A percentile compares a stretch with the other conserved stretches of the same genome.
phyloP scores from a whole-genome alignment of 1,284 basidiomycete species.

The Cerrena zonata region DNA sequence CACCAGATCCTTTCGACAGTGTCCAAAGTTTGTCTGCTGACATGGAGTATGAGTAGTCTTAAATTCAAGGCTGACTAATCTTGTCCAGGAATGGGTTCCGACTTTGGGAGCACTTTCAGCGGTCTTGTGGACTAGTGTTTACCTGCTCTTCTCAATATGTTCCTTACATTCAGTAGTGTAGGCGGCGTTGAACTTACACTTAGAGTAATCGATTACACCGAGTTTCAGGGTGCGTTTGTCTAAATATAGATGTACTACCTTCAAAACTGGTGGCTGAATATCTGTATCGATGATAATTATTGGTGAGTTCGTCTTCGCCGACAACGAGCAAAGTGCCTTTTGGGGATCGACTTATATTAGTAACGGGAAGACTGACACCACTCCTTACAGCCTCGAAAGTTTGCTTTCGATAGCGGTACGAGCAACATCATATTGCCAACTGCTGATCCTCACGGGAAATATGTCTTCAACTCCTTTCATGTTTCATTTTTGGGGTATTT shows the following conservation, averaged over 20 bases:
- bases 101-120: slow-evolving; percentile 44
- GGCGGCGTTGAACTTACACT: slow-evolving; percentile 50
- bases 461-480: background rate
- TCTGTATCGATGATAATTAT: too few species aligned
- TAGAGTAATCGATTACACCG: slow-evolving; percentile 46
- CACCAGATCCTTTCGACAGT: slow-evolving; percentile 49
- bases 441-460: slow-evolving; percentile 38
- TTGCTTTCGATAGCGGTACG: slow-evolving; percentile 56
- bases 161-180: slow-evolving; percentile 41
- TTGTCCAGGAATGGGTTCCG: slow-evolving; percentile 47
- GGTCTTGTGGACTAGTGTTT: slow-evolving; percentile 42
- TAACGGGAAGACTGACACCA: slow-evolving; percentile 44
- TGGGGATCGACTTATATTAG: slow-evolving; percentile 44
- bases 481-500: too few species aligned
- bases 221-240: too few species aligned
- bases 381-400: slow-evolving; percentile 35
- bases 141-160: slow-evolving; percentile 48
- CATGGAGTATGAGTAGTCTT: background rate
- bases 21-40: slow-evolving; percentile 37
- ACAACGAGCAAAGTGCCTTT: slow-evolving; percentile 29
- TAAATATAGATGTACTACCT: too few species aligned
- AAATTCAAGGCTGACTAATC: too few species aligned
- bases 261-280: too few species aligned
- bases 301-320: slow-evolving; percentile 42
- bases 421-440: slow-evolving; percentile 47